Evolutionary conservation across 2,329 filamentous ascomycete species (phyloP), one percentile per base, ranked within the genome.

Genomic region (Microdochium bolleyi): DNA sequence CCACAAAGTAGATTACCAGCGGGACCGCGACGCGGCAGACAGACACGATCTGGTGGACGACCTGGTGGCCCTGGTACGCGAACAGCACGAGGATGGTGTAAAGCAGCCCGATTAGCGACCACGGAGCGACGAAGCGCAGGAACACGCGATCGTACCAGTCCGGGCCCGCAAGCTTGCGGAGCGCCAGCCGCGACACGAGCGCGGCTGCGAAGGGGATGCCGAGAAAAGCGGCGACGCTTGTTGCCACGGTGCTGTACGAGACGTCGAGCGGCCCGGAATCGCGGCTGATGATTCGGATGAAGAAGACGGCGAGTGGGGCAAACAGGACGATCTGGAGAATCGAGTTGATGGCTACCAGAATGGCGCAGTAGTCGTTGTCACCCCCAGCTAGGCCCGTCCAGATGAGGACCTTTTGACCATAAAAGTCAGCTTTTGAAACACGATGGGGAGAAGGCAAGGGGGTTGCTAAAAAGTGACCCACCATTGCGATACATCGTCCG

Each of bases 51-150:
- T 95, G 89, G 58, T 89, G 81, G 1, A 92, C 85, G 1, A 94
- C 88, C 50, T 84, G 83, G 22, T 72, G 71, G 2, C 90, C 89
- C 64, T 95, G 90, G 1, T 85, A 88, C 0, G 88, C 90, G 64
- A 96, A 95, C 2, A 96, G 77, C 1, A 95, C 84, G 7, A 94
- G 68, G 59, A 96, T 94, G 1, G 90, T 95, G 72, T 92, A 95
- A 1, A 96, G 72, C 4, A 96, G 77, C 0, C 90, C 91, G 57
- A 95, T 81, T 2, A 96, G 76, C 0, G 88, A 92, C 76, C 82
- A 86, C 0, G 90, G 91, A 0, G 83, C 79, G 2, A 83, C 73
- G 64, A 79, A 84, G 32, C 77, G 80, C n/a, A 95, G 65, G 65
- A 95, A 94, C 2, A 79, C 74, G 2, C 73, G 64, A 37, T 89